Evolutionary conservation across 345 rosid species (phyloP), one percentile per base, ranked within the genome.

Genomic region (Arabis hirsuta): DNA sequence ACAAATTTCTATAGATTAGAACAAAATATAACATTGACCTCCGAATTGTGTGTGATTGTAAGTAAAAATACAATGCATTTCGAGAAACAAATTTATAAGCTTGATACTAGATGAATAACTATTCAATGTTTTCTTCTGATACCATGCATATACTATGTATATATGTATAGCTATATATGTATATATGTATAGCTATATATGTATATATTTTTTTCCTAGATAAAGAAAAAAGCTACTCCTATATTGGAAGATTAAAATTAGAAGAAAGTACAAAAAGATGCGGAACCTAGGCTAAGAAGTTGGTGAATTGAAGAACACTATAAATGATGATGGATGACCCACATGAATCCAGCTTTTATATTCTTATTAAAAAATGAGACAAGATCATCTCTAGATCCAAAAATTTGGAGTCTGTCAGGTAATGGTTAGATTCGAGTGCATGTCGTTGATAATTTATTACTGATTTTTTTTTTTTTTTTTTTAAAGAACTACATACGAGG

Each of bases 271-370:
- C 69, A 68, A 65, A 65, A 65, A 73, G 72, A 73, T 73, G 60
- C 38, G 20, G 59, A 73, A 73, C 38, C 38, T 34, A 29, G 2
- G 44, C 52, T 38, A 43, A 2, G 67, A 65, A 52, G 72, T 65
- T 65, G 72, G 78, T 66, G 78, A 73, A 73, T 50, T 59, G 74
- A 61, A 75, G 65, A 68, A 75, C 55, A 59, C 47, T 67, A 59
- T 31, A 43, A 31, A 60, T 74, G 73, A 60, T 74, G 42, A 60
- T 74, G 42, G 65, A 74, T 74, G 73, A 61, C 79, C 65, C 79
- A 75, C 79, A 75, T 75, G 74, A 61, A 75, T 75, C 79, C 62
- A 61, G 64, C 63, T 67, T 61, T 68, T 52, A 59, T 22, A 32
- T 74, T 43, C 39, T 34, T 34, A 72, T 65, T 57, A 48, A 73